Conservation (phyloP, 768 basidiomycete species). For the Agaricus sinodeliciosus region DNA sequence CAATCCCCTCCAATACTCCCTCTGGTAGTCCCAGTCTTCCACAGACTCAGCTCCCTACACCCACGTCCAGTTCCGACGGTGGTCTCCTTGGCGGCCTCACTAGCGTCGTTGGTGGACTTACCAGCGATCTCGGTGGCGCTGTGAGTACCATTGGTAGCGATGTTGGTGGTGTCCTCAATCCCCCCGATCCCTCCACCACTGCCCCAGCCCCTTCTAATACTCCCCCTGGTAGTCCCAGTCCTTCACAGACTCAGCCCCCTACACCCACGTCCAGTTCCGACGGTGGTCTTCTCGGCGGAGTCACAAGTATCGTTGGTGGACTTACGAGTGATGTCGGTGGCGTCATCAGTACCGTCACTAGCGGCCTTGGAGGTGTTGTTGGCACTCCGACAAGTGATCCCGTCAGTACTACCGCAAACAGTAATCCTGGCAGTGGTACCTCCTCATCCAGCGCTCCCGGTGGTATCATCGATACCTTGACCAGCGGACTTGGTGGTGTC, state of each 20-base stretch:
- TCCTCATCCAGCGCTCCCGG: background rate
- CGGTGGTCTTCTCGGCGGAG: background rate
- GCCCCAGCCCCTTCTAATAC: background rate
- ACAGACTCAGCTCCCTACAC: too few species aligned
- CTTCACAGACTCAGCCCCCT: background rate
- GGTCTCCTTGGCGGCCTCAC: too few species aligned
- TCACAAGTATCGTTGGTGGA: background rate
- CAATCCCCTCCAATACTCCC: too few species aligned
- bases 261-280: background rate
- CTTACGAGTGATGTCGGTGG: background rate
- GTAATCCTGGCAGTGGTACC: background rate
- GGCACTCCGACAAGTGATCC: background rate
- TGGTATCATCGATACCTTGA: background rate
- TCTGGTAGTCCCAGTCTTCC: too few species aligned
- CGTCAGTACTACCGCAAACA: background rate
- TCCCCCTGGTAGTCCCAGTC: too few species aligned
- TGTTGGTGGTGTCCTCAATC: background rate
- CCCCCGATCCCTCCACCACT: background rate
- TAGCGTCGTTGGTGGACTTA: background rate
- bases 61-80: too few species aligned
- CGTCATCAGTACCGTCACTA: conserved; percentile 1
- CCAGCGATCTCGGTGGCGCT: background rate
- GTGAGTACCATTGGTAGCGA: background rate
- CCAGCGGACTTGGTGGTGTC: background rate
- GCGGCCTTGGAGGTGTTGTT: background rate